These are phyloP conservation scores for Aspergillus ustus DNA, from an alignment of 2,329 filamentous ascomycete species.

Conservation along the genomic window DNA sequence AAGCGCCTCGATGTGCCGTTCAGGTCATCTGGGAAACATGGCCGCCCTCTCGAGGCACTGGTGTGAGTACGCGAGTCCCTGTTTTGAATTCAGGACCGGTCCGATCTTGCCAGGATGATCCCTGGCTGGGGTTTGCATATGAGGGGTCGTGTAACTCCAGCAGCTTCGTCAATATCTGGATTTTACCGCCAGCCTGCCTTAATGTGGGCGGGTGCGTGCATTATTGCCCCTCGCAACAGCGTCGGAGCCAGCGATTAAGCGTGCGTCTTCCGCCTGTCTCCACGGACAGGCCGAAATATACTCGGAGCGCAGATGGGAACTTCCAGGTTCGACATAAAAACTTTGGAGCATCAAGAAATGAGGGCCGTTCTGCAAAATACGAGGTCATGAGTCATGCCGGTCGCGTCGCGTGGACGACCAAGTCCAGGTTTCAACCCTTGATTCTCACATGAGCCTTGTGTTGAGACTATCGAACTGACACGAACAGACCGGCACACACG, in stretches of 20 bases:
- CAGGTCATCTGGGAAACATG: not conserved
- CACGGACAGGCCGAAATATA: not conserved
- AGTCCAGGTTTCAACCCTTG: not conserved
- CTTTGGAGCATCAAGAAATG: not conserved
- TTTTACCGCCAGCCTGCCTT: not conserved
- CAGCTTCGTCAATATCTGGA: not conserved
- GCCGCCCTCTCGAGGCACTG: constrained; percentile 13
- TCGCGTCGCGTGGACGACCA: constrained; percentile 1
- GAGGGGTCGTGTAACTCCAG: constrained; percentile 20
- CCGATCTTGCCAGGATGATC: constrained; percentile 19
- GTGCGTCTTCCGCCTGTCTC: not conserved
- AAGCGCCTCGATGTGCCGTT: not conserved
- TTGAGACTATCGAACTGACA: not conserved
- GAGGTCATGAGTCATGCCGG: not conserved
- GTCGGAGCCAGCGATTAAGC: not conserved
- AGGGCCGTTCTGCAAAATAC: not conserved
- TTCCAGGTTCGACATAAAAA: not conserved
- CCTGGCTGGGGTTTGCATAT: constrained; percentile 21
- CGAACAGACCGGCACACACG: not conserved
- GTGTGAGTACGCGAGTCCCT: not conserved
- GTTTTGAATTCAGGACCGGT: constrained; percentile 1
- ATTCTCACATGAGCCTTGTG: not conserved
- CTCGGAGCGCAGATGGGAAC: not conserved
- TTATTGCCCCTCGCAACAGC: not conserved
- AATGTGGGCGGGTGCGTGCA: not conserved